phyloP scores from a whole-genome alignment of 257 asterid genomes.

The Asclepias syriaca region DNA sequence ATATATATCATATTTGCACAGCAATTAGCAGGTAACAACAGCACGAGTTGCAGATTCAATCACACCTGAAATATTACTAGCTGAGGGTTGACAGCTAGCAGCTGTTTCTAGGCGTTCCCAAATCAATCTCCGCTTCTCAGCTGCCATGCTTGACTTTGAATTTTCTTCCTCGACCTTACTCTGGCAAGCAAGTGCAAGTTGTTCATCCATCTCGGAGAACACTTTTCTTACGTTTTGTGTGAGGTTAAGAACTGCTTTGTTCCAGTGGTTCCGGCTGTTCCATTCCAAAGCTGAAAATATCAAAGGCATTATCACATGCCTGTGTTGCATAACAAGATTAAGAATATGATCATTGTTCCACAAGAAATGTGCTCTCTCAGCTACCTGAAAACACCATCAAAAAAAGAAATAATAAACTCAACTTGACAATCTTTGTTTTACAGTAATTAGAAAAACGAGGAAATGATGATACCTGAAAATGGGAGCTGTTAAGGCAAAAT shows the following conservation, averaged over 20 bases:
- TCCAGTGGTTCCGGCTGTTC: constrained; percentile 42
- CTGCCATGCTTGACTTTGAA: constrained; percentile 23
- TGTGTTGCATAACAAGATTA: constrained; percentile 31
- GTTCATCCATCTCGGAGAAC: constrained; percentile 41
- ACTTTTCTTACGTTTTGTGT: constrained; percentile 39
- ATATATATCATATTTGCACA: background rate
- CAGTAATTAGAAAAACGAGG: background rate
- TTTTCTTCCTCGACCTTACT: constrained; percentile 37
- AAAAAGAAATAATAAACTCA: background rate
- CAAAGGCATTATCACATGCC: constrained; percentile 40
- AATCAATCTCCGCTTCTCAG: constrained; percentile 37
- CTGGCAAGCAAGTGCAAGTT: constrained; percentile 38
- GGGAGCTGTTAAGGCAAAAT: constrained; percentile 40
- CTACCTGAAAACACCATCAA: constrained; percentile 28
- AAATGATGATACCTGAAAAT: constrained; percentile 35
- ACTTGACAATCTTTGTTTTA: background rate
- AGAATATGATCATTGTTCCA: constrained; percentile 41
- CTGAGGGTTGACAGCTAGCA: constrained; percentile 25
- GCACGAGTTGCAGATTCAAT: constrained; percentile 26
- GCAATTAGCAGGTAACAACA: constrained; percentile 27
- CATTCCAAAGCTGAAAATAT: constrained; percentile 35
- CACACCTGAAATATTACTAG: constrained; percentile 25
- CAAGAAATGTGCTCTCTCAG: constrained; percentile 42
- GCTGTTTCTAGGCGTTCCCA: constrained; percentile 41
- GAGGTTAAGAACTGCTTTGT: constrained; percentile 37